These are phyloP conservation scores for Pseudomonodictys pantanalensis DNA, from an alignment of 495 filamentous ascomycete genomes.

Conservation along the genomic window DNA sequence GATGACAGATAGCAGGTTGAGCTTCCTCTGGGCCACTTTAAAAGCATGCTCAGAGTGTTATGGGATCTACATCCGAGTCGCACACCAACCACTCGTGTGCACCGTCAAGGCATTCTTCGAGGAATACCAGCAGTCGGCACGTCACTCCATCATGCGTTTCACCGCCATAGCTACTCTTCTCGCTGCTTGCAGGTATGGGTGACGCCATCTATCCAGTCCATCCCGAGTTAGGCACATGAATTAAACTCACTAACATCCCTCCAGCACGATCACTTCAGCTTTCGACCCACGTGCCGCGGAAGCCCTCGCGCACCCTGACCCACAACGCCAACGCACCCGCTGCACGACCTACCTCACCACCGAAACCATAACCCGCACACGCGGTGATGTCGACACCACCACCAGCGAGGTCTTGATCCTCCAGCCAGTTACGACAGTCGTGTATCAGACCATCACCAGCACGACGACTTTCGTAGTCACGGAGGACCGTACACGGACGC, in stretches of 20 bases:
- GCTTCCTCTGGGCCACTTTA: no score
- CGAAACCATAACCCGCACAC: not conserved
- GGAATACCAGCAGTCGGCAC: no score
- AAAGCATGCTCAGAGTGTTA: no score
- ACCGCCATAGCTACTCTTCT: not conserved
- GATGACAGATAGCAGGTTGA: no score
- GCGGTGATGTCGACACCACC: slow-evolving; percentile 1
- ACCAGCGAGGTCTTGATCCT: slow-evolving; percentile 1
- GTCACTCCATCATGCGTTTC: not conserved
- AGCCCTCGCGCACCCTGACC: not conserved
- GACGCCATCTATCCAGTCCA: not conserved
- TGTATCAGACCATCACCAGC: not conserved
- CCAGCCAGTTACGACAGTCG: not conserved
- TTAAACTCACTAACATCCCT: not conserved
- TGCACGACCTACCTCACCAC: slow-evolving; percentile 10
- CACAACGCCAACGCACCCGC: not conserved
- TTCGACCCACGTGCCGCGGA: slow-evolving; percentile 8
- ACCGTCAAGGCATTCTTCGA: no score
- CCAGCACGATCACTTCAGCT: not conserved
- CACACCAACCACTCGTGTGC: no score
- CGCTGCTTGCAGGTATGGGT: not conserved
- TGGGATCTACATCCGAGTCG: no score
- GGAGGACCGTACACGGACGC: not conserved
- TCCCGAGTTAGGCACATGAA: no score
- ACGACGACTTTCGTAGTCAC: not conserved